These are phyloP conservation scores for Colletotrichum karsti DNA, from an alignment of 2,329 filamentous ascomycete species.

Conservation along the genomic window DNA sequence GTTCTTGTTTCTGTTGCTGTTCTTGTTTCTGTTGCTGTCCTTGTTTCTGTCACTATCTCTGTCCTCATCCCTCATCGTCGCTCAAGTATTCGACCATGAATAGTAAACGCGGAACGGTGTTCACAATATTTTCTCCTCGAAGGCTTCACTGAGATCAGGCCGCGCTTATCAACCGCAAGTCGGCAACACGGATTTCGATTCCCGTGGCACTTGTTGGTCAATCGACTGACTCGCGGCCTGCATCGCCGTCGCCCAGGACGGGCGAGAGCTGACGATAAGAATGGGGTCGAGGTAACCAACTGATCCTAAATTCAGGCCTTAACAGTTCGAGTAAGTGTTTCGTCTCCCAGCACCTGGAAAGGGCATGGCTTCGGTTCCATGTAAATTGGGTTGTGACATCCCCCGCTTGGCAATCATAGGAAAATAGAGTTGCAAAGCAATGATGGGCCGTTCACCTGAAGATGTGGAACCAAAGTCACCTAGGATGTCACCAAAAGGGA, in stretches of 20 bases:
- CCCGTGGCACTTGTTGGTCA: too few species aligned
- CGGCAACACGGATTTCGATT: too few species aligned
- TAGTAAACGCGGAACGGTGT: too few species aligned
- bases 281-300: background rate
- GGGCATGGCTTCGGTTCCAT: conserved; percentile 2
- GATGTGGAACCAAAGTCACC: background rate
- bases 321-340: background rate
- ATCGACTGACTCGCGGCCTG: too few species aligned
- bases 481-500: background rate
- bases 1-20: too few species aligned
- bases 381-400: background rate
- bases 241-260: too few species aligned
- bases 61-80: too few species aligned
- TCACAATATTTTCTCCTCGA: too few species aligned
- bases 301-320: background rate
- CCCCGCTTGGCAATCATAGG: background rate
- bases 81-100: too few species aligned
- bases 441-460: background rate
- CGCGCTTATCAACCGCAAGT: background rate
- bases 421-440: background rate
- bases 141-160: background rate
- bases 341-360: background rate
- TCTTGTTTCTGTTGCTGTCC: too few species aligned
- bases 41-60: too few species aligned
- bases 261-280: background rate